These are phyloP conservation scores for Russula foetens DNA, from an alignment of 768 basidiomycete genomes.

Conservation along the genomic window DNA sequence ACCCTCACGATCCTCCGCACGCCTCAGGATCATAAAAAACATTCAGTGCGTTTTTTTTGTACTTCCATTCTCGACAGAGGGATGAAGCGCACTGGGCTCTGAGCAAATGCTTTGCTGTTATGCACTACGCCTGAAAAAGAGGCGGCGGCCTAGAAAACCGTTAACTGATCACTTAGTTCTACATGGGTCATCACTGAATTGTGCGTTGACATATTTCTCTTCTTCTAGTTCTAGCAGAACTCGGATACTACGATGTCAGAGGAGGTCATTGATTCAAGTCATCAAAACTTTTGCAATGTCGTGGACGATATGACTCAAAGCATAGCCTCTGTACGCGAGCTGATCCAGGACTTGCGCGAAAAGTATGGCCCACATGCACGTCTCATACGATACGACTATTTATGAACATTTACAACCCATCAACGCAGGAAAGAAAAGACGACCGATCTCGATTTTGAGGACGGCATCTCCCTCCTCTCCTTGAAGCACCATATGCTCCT, in stretches of 20 bases:
- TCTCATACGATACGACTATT: not conserved
- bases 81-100: slow-evolving; percentile 66
- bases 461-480: slow-evolving; percentile 88
- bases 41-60: not conserved
- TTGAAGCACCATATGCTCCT: slow-evolving; percentile 80
- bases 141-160: slow-evolving; percentile 62
- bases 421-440: slow-evolving; percentile 25
- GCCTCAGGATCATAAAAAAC: no score
- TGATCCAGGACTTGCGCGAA: slow-evolving; percentile 45
- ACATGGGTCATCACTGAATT: not conserved
- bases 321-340: slow-evolving; percentile 50
- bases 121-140: slow-evolving; percentile 41
- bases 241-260: slow-evolving; percentile 1
- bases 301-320: slow-evolving; percentile 55
- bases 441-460: slow-evolving; percentile 42
- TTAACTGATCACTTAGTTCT: slow-evolving; percentile 37
- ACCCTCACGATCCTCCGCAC: no score
- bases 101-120: slow-evolving; percentile 36
- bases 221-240: not conserved
- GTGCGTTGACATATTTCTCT: not conserved
- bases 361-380: slow-evolving; percentile 34
- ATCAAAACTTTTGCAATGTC: slow-evolving; percentile 23
- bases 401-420: not conserved
- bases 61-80: not conserved
- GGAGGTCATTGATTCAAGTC: slow-evolving; percentile 10